These are phyloP conservation scores for Pseudogymnoascus verrucosus DNA, from an alignment of 2,329 filamentous ascomycete species.

Conservation along the genomic window DNA sequence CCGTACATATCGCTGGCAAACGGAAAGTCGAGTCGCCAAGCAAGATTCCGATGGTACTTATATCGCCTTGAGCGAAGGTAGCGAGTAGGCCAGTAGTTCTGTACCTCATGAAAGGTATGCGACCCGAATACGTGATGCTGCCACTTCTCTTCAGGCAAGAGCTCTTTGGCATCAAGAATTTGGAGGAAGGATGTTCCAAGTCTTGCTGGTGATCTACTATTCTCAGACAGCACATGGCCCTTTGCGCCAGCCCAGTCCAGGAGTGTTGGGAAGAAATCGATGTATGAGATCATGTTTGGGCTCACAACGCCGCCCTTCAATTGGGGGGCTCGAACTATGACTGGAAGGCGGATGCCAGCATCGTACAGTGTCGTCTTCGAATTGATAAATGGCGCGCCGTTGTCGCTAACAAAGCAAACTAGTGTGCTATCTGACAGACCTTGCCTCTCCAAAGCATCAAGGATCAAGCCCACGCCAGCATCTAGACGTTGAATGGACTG, in stretches of 20 bases:
- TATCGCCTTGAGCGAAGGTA: conserved; percentile 35
- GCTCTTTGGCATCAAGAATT: conserved; percentile 22
- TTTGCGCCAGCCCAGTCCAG: conserved; percentile 28
- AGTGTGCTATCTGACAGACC: conserved; percentile 28
- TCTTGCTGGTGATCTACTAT: conserved; percentile 14
- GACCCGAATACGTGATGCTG: conserved; percentile 39
- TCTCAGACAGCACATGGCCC: conserved; percentile 13
- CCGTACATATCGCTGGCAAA: conserved; percentile 40
- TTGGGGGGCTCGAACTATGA: conserved; percentile 29
- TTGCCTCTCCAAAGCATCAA: conserved; percentile 23
- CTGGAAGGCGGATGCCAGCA: conserved; percentile 31
- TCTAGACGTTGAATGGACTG: conserved; percentile 27
- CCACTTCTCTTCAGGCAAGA: conserved; percentile 14
- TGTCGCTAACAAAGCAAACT: conserved; percentile 34
- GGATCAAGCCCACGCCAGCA: conserved; percentile 29
- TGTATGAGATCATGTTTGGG: conserved; percentile 32
- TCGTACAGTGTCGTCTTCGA: conserved; percentile 37
- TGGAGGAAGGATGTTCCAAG: conserved; percentile 33
- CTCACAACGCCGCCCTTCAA: conserved; percentile 24
- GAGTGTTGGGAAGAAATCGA: conserved; percentile 34
- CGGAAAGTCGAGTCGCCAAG: conserved; percentile 42
- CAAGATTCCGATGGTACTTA: conserved; percentile 45
- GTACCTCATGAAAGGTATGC: conserved; percentile 44
- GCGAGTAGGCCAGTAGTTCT: conserved; percentile 44
- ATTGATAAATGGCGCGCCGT: conserved; percentile 36